Percentiles rank a stretch among this genome's conserved stretches.
Evolutionary conservation across 768 basidiomycete genomes (phyloP).

Genomic region (Leccinum obscurum): DNA sequence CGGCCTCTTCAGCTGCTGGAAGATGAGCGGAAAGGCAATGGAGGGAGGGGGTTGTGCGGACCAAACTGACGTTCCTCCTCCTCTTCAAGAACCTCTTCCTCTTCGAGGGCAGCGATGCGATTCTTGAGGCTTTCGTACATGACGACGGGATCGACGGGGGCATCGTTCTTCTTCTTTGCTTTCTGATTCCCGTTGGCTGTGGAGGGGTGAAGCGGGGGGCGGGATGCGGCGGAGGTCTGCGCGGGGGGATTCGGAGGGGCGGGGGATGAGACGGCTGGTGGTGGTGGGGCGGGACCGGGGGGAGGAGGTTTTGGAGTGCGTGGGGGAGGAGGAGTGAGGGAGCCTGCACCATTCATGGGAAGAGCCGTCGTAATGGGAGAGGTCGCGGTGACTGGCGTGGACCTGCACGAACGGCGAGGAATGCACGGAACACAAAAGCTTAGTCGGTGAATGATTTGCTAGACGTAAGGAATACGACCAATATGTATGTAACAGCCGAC

Average conservation of each 20-base stretch:
- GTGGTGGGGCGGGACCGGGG: slow-evolving; percentile 59
- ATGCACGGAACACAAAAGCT: slow-evolving; percentile 28
- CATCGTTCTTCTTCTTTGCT: slow-evolving; percentile 66
- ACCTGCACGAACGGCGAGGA: slow-evolving; percentile 28
- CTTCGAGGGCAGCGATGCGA: slow-evolving; percentile 86
- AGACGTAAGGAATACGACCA: slow-evolving; percentile 6
- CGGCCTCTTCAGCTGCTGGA: slow-evolving; percentile 77
- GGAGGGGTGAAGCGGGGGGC: slow-evolving; percentile 35
- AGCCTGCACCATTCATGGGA: slow-evolving; percentile 51
- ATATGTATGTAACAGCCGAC: neutral
- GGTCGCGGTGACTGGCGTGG: slow-evolving; percentile 15
- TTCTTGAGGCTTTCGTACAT: slow-evolving; percentile 90
- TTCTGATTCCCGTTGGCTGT: slow-evolving; percentile 41
- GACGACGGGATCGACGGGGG: slow-evolving; percentile 74
- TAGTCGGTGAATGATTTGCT: slow-evolving; percentile 26
- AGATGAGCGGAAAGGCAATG: slow-evolving; percentile 12
- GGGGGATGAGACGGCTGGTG: slow-evolving; percentile 43
- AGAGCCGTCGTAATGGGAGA: slow-evolving; percentile 1
- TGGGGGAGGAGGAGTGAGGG: slow-evolving; percentile 29
- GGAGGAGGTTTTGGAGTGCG: slow-evolving; percentile 51
- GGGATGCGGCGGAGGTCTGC: slow-evolving; percentile 34
- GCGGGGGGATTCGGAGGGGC: slow-evolving; percentile 35
- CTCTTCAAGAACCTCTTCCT: slow-evolving; percentile 83
- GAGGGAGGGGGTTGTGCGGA: slow-evolving; percentile 37
- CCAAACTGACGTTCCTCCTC: slow-evolving; percentile 82